These are phyloP conservation scores for Colletotrichum sp. DNA, from an alignment of 2,329 filamentous ascomycete genomes.

Conservation along the genomic window DNA sequence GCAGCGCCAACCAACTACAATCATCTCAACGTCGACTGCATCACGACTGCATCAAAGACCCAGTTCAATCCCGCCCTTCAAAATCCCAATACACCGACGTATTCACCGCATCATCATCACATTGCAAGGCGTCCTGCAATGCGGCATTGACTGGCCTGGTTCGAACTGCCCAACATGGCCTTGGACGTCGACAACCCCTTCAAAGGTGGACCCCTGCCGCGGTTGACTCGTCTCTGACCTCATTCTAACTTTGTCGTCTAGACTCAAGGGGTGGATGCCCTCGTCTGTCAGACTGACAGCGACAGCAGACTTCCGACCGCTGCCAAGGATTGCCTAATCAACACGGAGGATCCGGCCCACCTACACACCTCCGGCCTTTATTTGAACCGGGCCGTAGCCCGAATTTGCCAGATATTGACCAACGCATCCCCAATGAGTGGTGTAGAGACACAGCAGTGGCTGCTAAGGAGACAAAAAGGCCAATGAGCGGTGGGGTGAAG, in stretches of 20 bases:
- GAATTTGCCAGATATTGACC: background rate
- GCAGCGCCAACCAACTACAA: background rate
- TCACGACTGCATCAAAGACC: no score
- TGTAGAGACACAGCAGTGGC: background rate
- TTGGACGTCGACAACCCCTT: background rate
- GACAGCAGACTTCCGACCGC: background rate
- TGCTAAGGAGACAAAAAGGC: background rate
- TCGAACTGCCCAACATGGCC: background rate
- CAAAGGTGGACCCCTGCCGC: background rate
- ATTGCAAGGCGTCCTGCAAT: background rate
- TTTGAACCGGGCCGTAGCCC: background rate
- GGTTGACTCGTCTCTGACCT: background rate
- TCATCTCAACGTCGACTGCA: background rate
- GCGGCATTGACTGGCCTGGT: background rate
- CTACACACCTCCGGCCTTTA: background rate
- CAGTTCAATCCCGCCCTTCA: background rate
- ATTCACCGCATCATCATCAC: background rate
- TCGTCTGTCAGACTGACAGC: background rate
- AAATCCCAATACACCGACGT: background rate
- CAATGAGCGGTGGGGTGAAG: background rate
- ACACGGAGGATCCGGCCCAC: background rate
- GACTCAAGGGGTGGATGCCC: background rate
- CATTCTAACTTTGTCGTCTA: background rate
- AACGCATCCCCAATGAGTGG: background rate
- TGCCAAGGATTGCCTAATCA: constrained; percentile 5